These are phyloP conservation scores for Viola odorata DNA, from an alignment of 345 rosid species.

Conservation along the genomic window DNA sequence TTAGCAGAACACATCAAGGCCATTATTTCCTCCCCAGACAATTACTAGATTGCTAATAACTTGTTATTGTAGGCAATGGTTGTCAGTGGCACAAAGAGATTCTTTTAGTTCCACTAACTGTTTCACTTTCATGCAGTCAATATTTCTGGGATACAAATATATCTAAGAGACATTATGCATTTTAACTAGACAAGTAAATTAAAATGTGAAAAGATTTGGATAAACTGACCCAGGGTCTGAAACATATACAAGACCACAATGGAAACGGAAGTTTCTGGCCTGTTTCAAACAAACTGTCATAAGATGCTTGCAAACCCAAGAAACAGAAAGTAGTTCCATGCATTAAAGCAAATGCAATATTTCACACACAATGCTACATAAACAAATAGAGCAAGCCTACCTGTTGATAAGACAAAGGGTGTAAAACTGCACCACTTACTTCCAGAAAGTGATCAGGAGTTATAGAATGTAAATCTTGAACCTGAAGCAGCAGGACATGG, in stretches of 20 bases:
- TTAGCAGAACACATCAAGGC: no score
- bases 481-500: slow-evolving; percentile 39
- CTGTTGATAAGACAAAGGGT: slow-evolving; percentile 95
- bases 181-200: not conserved
- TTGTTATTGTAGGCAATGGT: no score
- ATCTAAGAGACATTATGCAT: not conserved
- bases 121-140: not conserved
- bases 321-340: not conserved
- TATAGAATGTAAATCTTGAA: slow-evolving; percentile 86
- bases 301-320: not conserved
- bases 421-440: slow-evolving; percentile 92
- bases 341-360: not conserved
- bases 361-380: not conserved
- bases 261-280: slow-evolving; percentile 91
- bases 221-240: slow-evolving; percentile 82
- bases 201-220: not conserved
- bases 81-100: no score
- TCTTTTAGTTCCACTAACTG: no score
- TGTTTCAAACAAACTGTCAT: slow-evolving; percentile 30
- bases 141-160: not conserved
- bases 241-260: slow-evolving; percentile 85
- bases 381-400: slow-evolving; percentile 28
- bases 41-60: no score
- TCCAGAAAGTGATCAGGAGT: slow-evolving; percentile 86
- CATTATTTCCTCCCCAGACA: no score